phyloP scores from a whole-genome alignment of 2,329 filamentous ascomycete species.

The Magnaporthiopsis rhizophila region DNA sequence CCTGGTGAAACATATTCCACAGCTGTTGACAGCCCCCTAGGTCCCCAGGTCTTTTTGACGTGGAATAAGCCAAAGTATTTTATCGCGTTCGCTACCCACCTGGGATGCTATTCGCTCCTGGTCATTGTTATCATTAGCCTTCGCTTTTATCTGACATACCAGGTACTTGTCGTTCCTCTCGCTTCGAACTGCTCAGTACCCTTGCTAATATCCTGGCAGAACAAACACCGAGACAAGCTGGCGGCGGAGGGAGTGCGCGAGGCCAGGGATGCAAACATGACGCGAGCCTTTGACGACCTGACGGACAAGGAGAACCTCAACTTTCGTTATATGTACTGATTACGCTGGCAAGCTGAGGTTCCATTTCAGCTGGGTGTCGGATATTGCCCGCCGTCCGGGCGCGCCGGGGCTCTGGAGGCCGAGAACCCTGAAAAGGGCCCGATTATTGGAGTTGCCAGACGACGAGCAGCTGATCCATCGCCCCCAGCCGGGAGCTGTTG shows the following conservation, averaged over 20 bases:
- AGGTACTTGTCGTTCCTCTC: neutral
- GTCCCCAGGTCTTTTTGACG: slow-evolving; percentile 56
- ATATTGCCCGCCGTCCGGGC: neutral
- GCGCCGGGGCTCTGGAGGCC: too few species aligned
- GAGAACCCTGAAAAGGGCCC: too few species aligned
- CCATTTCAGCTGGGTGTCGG: too few species aligned
- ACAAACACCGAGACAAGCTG: slow-evolving; percentile 47
- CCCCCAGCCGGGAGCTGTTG: neutral
- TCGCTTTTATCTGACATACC: slow-evolving; percentile 42
- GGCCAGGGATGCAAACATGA: slow-evolving; percentile 30
- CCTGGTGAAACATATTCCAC: neutral
- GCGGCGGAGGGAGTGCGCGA: slow-evolving; percentile 31
- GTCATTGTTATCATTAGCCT: slow-evolving; percentile 49
- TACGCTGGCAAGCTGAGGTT: neutral
- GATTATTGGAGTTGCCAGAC: too few species aligned
- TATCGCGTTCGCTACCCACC: slow-evolving; percentile 60
- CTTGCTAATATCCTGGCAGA: slow-evolving; percentile 29
- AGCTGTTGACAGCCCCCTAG: slow-evolving; percentile 20
- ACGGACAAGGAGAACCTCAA: slow-evolving; percentile 54
- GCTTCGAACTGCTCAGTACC: too few species aligned
- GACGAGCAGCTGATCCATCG: neutral
- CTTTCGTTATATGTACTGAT: slow-evolving; percentile 47
- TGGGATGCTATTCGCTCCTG: slow-evolving; percentile 59
- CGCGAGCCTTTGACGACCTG: slow-evolving; percentile 54
- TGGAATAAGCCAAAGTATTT: slow-evolving; percentile 58